Evolutionary conservation across 2,329 filamentous ascomycete species (phyloP).

Genomic region (Hirsutella rhossiliensis): DNA sequence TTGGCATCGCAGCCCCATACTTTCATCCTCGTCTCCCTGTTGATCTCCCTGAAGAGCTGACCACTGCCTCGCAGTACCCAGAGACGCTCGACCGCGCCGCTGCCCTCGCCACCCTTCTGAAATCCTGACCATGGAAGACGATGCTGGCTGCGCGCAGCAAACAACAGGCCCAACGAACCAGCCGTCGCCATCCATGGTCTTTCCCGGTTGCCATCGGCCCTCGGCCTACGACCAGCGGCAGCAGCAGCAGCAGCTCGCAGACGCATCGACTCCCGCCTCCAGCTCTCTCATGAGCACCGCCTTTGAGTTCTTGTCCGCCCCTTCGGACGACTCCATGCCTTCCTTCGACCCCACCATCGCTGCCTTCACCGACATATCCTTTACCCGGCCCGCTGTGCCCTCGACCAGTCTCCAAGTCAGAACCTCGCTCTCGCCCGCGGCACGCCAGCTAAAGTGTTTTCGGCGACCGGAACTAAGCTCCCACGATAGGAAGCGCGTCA

Average conservation of each 20-base stretch:
- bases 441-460: conserved; percentile 8
- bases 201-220: conserved; percentile 1
- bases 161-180: neutral
- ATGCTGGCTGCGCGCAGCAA: neutral
- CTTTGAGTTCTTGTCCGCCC: conserved; percentile 13
- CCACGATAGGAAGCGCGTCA: conserved; percentile 36
- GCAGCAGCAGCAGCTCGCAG: conserved; percentile 3
- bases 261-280: conserved; percentile 3
- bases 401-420: conserved; percentile 13
- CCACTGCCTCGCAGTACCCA: no score
- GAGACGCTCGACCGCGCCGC: neutral
- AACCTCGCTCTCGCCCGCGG: conserved; percentile 7
- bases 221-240: no score
- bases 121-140: conserved; percentile 1
- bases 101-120: neutral
- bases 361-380: conserved; percentile 18
- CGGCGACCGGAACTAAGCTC: conserved; percentile 14
- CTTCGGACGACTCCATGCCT: conserved; percentile 12
- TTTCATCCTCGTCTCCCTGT: neutral
- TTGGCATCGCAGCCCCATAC: neutral
- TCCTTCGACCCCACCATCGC: conserved; percentile 17
- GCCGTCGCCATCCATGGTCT: neutral
- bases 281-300: conserved; percentile 1
- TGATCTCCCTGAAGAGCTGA: no score
- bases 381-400: conserved; percentile 14